phyloP scores from a whole-genome alignment of 2,329 filamentous ascomycete species.

The Aureobasidium sp. region DNA sequence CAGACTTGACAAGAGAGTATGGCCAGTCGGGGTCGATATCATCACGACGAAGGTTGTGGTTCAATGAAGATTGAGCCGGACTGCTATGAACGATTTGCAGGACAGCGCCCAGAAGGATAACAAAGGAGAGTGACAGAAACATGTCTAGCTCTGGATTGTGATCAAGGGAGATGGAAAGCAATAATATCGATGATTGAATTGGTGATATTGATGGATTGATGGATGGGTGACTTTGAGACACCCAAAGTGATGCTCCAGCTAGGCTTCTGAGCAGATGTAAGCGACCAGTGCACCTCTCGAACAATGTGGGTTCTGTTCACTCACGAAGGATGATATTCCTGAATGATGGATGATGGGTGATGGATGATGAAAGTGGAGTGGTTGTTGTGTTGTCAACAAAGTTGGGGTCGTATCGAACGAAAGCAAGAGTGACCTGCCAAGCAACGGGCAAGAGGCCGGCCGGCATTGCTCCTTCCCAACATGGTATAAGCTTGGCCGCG shows the following conservation, averaged over 20 bases:
- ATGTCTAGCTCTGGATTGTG: background rate
- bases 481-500: constrained; percentile 7
- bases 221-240: background rate
- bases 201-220: background rate
- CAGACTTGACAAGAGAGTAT: background rate
- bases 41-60: background rate
- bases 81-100: background rate
- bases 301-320: background rate
- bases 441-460: background rate
- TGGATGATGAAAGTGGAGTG: background rate
- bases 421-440: background rate
- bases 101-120: background rate
- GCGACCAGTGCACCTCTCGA: background rate
- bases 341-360: background rate
- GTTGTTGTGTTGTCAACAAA: background rate
- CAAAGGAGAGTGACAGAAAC: background rate
- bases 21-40: background rate
- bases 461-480: background rate
- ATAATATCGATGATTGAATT: background rate
- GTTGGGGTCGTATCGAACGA: background rate
- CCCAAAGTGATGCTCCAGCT: background rate
- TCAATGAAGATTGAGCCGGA: background rate
- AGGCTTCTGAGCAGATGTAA: background rate
- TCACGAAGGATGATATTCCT: background rate
- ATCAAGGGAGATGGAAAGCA: background rate